phyloP scores from a whole-genome alignment of 2,329 filamentous ascomycete species.

The Colletotrichum acutatum region DNA sequence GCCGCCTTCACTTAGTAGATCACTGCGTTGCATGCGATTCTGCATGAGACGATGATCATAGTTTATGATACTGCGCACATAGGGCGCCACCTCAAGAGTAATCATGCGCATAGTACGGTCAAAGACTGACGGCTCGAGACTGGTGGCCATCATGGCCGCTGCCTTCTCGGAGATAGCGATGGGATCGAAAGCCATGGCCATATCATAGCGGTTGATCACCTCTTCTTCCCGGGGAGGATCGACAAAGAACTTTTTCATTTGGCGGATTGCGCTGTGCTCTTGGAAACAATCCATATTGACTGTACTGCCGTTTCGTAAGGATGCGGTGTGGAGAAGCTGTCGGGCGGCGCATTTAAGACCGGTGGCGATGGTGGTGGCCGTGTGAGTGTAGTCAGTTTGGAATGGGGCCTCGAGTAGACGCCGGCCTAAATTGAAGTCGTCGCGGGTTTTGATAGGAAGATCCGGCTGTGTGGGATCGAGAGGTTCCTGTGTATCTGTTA shows the following conservation, averaged over 20 bases:
- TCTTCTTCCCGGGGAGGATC: constrained; percentile 36
- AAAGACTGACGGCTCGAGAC: constrained; percentile 77
- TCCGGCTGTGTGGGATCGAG: constrained; percentile 74
- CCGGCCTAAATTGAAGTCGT: constrained; percentile 63
- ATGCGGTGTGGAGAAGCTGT: constrained; percentile 13
- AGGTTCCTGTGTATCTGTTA: constrained; percentile 49
- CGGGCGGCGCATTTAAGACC: constrained; percentile 30
- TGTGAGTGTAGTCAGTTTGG: constrained; percentile 41
- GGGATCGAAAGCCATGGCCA: constrained; percentile 69
- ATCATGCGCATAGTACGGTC: constrained; percentile 77
- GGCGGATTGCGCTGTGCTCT: constrained; percentile 47
- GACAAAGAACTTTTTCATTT: constrained; percentile 52
- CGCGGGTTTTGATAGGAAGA: constrained; percentile 56
- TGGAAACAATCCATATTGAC: constrained; percentile 39
- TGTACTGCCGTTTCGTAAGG: not conserved
- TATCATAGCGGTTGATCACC: constrained; percentile 60
- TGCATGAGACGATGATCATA: constrained; percentile 79
- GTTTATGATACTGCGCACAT: constrained; percentile 84
- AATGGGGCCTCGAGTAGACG: constrained; percentile 59
- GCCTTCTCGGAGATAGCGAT: constrained; percentile 64
- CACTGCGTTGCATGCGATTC: constrained; percentile 69
- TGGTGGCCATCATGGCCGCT: constrained; percentile 44
- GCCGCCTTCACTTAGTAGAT: constrained; percentile 69
- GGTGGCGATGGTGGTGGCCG: constrained; percentile 24
- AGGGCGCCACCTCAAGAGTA: constrained; percentile 84